These are phyloP conservation scores for Globomyces pollinis-pini DNA, from an alignment of 192 early-diverging fungal genomes.

Conservation along the genomic window DNA sequence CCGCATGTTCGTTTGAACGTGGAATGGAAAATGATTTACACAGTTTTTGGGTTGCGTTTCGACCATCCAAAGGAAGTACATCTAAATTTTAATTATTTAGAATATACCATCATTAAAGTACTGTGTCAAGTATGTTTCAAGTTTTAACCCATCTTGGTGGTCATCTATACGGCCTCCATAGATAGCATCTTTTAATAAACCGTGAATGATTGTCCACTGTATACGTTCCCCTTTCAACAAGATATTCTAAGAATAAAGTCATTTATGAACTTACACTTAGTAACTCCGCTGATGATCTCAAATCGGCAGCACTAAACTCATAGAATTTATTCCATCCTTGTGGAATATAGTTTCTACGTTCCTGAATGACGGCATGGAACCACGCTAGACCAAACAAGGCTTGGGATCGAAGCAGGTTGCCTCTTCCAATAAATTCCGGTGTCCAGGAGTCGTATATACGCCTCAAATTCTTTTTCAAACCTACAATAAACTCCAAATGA, in stretches of 20 bases:
- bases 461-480: constrained; percentile 50
- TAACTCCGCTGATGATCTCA: constrained; percentile 45
- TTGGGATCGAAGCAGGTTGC: constrained; percentile 40
- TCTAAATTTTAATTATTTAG: too few relatives aligned
- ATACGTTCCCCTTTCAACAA: constrained; percentile 22
- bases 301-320: constrained; percentile 51
- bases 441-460: constrained; percentile 42
- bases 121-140: constrained; percentile 34
- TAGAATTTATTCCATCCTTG: constrained; percentile 62
- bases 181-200: constrained; percentile 47
- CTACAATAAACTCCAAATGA: too few relatives aligned
- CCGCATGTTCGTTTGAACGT: constrained; percentile 24
- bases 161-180: constrained; percentile 58
- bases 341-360: constrained; percentile 50
- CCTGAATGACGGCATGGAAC: constrained; percentile 56
- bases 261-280: constrained; percentile 35
- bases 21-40: constrained; percentile 36
- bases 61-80: constrained; percentile 27
- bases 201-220: constrained; percentile 43
- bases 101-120: constrained; percentile 51
- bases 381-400: constrained; percentile 50
- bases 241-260: constrained; percentile 23
- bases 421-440: constrained; percentile 33
- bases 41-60: constrained; percentile 30
- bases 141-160: constrained; percentile 36